Evolutionary conservation across 768 basidiomycete genomes (phyloP), one percentile per base, ranked within the genome.

Genomic region (Dacryopinax primogenitus): DNA sequence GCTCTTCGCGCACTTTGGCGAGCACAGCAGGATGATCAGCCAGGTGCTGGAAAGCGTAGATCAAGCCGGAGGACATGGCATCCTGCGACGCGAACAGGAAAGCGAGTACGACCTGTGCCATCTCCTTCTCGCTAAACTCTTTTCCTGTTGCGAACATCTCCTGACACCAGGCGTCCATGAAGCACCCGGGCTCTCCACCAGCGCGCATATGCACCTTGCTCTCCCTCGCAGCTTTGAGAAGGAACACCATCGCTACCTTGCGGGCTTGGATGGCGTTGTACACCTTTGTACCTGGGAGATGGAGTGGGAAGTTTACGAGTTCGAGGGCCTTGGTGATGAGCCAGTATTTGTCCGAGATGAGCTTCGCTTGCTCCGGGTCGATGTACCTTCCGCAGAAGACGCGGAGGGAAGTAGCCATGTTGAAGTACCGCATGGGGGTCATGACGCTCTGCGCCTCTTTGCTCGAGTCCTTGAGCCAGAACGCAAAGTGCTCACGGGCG

Each of bases 21-120:
- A 95, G 76, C 64, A 96, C 78, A 28, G 92, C 88, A 0, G 95
- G 95, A 73, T 90, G 81, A 75, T 98, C 96, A 45, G 90, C 90
- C 36, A 96, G 81, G 75, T 94, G 91, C 77, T 99, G 96, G 84
- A 98, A 96, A 37, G 85, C 88, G 75, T 91, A 97, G 72, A 96
- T 92, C 71, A 97, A 78, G 62, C 93, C 94, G 67, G 90, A 92
- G 74, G 90, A 91, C 96, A 99, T 98, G 61, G 96, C 96, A 73
- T 99, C 96, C 78, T 96, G 92, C 28, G 86, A 88, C 1, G 92
- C 96, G 71, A 97, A 97, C 64, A 99, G 78, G 86, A 98, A 98
- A 12, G 90, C 92, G 73, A 99, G 86, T 39, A 99, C 77, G 72
- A 96, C 94, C 86, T 96, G 90, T 32, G 90, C 92, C 84, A 98